phyloP scores from a whole-genome alignment of 495 filamentous ascomycete species.

The Pyrenula massariospora region DNA sequence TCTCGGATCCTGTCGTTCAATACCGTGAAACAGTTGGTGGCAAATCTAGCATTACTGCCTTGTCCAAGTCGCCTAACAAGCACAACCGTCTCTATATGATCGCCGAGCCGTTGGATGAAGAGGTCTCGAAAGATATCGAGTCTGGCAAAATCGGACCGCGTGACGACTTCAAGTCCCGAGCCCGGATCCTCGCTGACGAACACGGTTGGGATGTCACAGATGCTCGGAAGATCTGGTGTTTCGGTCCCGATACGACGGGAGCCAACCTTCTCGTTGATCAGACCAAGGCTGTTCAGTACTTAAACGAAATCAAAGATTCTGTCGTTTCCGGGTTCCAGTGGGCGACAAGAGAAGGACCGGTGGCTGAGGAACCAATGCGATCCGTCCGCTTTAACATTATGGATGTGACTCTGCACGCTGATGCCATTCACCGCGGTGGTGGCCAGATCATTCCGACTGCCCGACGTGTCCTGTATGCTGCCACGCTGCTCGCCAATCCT shows the following conservation, averaged over 20 bases:
- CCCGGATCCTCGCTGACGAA: constrained; percentile 92
- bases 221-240: constrained; percentile 99
- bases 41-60: constrained; percentile 81
- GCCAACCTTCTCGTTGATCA: constrained; percentile 98
- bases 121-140: constrained; percentile 85
- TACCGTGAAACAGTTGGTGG: constrained; percentile 91
- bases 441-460: constrained; percentile 97
- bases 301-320: constrained; percentile 99
- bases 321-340: constrained; percentile 99
- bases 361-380: constrained; percentile 98
- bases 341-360: constrained; percentile 93
- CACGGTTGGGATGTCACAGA: constrained; percentile 99
- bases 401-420: constrained; percentile 98
- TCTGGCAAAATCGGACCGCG: constrained; percentile 81
- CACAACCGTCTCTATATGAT: constrained; percentile 98
- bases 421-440: constrained; percentile 99
- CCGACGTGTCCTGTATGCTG: constrained; percentile 93
- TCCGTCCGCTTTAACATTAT: constrained; percentile 96
- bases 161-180: constrained; percentile 98
- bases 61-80: constrained; percentile 99
- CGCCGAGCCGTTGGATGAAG: constrained; percentile 81
- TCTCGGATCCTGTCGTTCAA: constrained; percentile 93
- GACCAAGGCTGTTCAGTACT: constrained; percentile 99
- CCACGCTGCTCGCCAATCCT: constrained; percentile 81
- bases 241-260: constrained; percentile 94